Evolutionary conservation across 495 filamentous ascomycete genomes (phyloP).

Genomic region (Neurospora sp.): DNA sequence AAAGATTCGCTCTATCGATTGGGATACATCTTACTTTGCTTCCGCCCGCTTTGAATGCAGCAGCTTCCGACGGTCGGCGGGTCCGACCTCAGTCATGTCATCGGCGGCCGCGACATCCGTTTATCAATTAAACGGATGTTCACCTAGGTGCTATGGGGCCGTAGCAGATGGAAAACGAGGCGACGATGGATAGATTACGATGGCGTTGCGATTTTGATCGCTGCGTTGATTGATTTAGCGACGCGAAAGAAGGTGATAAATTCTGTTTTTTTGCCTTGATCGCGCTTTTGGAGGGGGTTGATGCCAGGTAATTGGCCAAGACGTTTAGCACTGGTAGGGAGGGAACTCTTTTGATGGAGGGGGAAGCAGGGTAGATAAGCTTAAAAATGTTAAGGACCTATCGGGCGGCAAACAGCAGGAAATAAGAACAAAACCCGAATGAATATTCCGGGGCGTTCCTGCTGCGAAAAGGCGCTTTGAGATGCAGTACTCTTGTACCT

Average conservation of each 20-base stretch:
- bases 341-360: not conserved
- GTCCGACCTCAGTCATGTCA: constrained; percentile 50
- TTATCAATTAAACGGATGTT: constrained; percentile 43
- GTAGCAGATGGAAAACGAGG: constrained; percentile 17
- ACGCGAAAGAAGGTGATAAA: constrained; percentile 20
- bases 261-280: constrained; percentile 17
- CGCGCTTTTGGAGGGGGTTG: not conserved
- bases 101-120: constrained; percentile 48
- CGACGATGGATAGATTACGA: constrained; percentile 50
- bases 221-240: constrained; percentile 19
- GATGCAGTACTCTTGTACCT: constrained; percentile 1
- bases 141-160: constrained; percentile 21
- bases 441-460: not conserved
- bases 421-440: constrained; percentile 1
- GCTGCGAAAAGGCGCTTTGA: constrained; percentile 4
- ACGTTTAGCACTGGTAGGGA: not conserved
- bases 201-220: constrained; percentile 53
- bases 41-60: constrained; percentile 43
- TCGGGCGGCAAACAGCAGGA: constrained; percentile 12
- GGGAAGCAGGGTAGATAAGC: constrained; percentile 1
- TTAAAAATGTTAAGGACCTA: constrained; percentile 20
- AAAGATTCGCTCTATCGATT: constrained; percentile 32
- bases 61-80: constrained; percentile 44
- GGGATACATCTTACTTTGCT: constrained; percentile 33
- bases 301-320: not conserved